Conservation (phyloP, 1,284 basidiomycete species). For the Marasmius oreades region DNA sequence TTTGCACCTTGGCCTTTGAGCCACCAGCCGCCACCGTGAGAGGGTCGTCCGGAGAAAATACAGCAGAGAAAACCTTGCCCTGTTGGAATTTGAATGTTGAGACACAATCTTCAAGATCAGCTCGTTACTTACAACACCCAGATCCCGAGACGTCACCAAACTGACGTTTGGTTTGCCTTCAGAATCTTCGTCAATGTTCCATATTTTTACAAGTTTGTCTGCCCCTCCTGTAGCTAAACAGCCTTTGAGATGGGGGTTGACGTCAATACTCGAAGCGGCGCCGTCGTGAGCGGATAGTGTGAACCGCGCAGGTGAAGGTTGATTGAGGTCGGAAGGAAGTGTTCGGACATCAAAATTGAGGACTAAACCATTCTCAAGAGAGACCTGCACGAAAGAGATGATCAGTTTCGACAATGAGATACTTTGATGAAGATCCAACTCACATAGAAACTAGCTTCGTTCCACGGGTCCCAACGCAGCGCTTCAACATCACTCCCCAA, state of each 20-base stretch:
- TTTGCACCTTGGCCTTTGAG: conserved; percentile 87
- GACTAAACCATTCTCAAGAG: conserved; percentile 89
- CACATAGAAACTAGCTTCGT: conserved; percentile 84
- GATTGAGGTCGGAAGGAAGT: conserved; percentile 61
- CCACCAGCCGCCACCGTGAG: conserved; percentile 94
- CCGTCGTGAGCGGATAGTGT: conserved; percentile 94
- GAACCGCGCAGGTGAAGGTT: conserved; percentile 72
- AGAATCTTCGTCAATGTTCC: conserved; percentile 81
- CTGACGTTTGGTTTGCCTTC: conserved; percentile 76
- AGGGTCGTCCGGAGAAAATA: conserved; percentile 92
- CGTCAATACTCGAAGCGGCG: conserved; percentile 88
- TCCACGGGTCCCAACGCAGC: conserved; percentile 95
- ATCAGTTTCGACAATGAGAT: conserved; percentile 5
- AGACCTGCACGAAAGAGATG: conserved; percentile 58
- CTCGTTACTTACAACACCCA: conserved; percentile 80
- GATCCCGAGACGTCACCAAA: conserved; percentile 84
- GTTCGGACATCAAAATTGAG: conserved; percentile 90
- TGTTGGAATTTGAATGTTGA: conserved; percentile 25
- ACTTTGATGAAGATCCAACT: conserved; percentile 26
- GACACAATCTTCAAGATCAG: background rate
- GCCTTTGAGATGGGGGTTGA: conserved; percentile 89
- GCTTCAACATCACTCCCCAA: conserved; percentile 93
- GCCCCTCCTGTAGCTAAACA: conserved; percentile 92
- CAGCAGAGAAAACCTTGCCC: conserved; percentile 93
- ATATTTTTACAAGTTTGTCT: conserved; percentile 92